Conservation (phyloP, 83 land plant genomes). For the Thuja plicata region DNA sequence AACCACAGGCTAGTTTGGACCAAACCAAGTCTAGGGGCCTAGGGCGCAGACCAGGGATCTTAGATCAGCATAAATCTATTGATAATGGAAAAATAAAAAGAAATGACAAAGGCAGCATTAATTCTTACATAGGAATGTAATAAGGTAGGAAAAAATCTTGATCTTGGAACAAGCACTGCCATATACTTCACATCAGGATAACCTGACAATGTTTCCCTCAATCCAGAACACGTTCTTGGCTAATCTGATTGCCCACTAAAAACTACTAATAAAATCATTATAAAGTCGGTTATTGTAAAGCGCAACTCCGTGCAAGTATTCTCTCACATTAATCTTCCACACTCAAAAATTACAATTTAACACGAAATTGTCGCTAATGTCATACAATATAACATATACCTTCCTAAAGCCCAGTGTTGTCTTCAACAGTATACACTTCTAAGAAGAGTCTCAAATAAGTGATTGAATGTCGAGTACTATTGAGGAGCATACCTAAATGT, state of each 20-base stretch:
- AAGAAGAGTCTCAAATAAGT: background rate
- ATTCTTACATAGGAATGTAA: background rate
- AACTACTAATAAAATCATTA: background rate
- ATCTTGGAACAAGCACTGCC: no score
- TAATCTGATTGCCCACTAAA: background rate
- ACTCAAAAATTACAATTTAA: background rate
- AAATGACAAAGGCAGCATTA: background rate
- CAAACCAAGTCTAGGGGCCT: no score
- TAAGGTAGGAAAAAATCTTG: no score
- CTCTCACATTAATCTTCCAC: background rate
- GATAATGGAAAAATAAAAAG: no score
- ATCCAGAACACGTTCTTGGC: no score
- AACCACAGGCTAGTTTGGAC: no score
- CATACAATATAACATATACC: background rate
- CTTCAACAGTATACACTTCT: background rate
- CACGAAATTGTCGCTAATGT: background rate
- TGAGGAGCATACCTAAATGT: no score
- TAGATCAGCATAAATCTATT: background rate
- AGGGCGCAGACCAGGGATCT: no score
- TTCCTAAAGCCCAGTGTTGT: background rate
- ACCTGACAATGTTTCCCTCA: no score
- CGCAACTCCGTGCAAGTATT: background rate
- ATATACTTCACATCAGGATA: no score
- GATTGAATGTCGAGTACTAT: background rate
- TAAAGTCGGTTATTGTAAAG: background rate